Evolutionary conservation across 148 eudicot genomes (phyloP).

Genomic region (Rhododendron vialii): DNA sequence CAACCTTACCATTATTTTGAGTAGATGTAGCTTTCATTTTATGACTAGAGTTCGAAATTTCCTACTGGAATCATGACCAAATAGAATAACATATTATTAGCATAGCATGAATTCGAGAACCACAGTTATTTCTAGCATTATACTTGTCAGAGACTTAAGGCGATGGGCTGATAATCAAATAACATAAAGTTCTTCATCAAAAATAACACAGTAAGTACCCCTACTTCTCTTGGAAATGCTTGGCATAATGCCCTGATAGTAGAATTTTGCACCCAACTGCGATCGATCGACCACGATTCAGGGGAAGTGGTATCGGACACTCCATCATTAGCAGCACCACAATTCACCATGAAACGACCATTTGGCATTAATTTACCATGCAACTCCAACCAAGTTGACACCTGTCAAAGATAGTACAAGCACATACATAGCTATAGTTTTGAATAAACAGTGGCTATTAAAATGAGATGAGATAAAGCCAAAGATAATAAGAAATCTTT

Average conservation of each 20-base stretch:
- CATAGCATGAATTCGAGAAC: background rate
- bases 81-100: background rate
- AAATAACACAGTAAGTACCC: background rate
- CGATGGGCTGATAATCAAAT: background rate
- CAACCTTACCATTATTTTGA: background rate
- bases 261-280: constrained; percentile 46
- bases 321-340: constrained; percentile 50
- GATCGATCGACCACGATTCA: constrained; percentile 13
- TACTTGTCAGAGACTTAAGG: background rate
- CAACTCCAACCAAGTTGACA: constrained; percentile 61
- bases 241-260: constrained; percentile 56
- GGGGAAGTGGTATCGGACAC: constrained; percentile 1
- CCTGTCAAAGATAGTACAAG: constrained; percentile 24
- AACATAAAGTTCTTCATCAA: background rate
- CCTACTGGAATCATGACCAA: background rate
- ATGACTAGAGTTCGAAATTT: background rate
- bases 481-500: background rate
- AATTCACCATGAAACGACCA: constrained; percentile 91
- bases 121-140: background rate
- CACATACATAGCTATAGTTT: background rate
- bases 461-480: background rate
- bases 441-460: background rate
- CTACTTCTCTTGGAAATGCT: constrained; percentile 61
- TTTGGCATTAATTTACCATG: constrained; percentile 59
- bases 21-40: background rate